Evolutionary conservation across 164 flowering plant genomes (phyloP).

Genomic region (Magnolia sinica): DNA sequence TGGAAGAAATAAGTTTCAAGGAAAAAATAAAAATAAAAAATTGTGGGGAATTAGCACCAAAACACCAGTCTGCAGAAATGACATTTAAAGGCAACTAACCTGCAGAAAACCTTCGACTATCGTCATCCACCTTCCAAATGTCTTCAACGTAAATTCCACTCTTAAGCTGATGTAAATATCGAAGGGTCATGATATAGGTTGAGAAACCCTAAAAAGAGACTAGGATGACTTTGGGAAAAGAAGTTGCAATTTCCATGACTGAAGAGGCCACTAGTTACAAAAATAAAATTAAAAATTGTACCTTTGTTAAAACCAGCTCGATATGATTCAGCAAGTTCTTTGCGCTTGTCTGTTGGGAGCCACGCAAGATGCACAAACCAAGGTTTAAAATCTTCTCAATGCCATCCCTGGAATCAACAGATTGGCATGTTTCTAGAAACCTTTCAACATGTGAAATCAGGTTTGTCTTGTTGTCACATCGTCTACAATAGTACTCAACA

Average conservation of each 20-base stretch:
- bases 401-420: conserved; percentile 45
- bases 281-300: conserved; percentile 18
- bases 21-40: not conserved
- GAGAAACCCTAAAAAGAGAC: conserved; percentile 17
- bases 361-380: conserved; percentile 54
- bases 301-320: conserved; percentile 44
- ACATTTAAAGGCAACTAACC: conserved; percentile 27
- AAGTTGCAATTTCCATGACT: conserved; percentile 6
- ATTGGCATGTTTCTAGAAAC: conserved; percentile 44
- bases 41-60: no score
- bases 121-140: conserved; percentile 42
- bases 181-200: conserved; percentile 23
- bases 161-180: conserved; percentile 53
- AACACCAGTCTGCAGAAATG: no score
- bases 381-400: conserved; percentile 54
- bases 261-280: not conserved
- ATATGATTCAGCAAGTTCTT: conserved; percentile 34
- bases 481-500: conserved; percentile 81
- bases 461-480: conserved; percentile 76
- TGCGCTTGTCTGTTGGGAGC: conserved; percentile 46
- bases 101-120: conserved; percentile 16
- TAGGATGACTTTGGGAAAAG: conserved; percentile 14
- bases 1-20: not conserved
- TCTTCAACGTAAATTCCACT: conserved; percentile 38
- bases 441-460: conserved; percentile 54